Conservation (phyloP, 2,329 filamentous ascomycete species). For the Trichoderma simmonsii region DNA sequence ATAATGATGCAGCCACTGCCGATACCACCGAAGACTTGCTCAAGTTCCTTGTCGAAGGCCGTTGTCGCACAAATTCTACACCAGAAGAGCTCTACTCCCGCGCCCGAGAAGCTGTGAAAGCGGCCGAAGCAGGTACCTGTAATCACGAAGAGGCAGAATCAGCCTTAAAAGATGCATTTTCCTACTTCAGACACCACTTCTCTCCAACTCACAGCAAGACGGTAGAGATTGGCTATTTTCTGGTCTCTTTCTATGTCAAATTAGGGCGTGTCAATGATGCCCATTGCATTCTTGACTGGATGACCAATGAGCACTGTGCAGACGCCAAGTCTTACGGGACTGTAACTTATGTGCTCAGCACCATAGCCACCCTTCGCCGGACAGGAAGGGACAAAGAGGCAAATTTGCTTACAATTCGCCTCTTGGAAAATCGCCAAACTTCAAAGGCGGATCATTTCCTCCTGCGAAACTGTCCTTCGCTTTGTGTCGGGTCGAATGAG, state of each 20-base stretch:
- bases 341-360: background rate
- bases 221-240: background rate
- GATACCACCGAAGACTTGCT: background rate
- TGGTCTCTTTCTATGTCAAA: background rate
- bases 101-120: background rate
- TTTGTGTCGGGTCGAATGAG: background rate
- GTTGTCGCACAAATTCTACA: background rate
- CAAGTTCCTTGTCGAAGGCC: background rate
- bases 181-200: background rate
- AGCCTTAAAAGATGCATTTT: background rate
- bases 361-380: background rate
- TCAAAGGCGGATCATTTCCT: background rate
- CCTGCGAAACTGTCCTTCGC: rapidly evolving
- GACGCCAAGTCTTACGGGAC: background rate
- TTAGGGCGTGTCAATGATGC: background rate
- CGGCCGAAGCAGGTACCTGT: background rate
- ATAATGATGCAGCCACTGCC: no score
- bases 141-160: background rate
- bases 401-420: background rate
- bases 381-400: background rate
- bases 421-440: background rate
- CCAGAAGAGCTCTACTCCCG: background rate
- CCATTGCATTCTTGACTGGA: background rate
- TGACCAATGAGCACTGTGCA: background rate
- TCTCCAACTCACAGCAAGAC: background rate